These are phyloP conservation scores for Austroboletus eburneus DNA, from an alignment of 768 basidiomycete genomes.

Conservation along the genomic window DNA sequence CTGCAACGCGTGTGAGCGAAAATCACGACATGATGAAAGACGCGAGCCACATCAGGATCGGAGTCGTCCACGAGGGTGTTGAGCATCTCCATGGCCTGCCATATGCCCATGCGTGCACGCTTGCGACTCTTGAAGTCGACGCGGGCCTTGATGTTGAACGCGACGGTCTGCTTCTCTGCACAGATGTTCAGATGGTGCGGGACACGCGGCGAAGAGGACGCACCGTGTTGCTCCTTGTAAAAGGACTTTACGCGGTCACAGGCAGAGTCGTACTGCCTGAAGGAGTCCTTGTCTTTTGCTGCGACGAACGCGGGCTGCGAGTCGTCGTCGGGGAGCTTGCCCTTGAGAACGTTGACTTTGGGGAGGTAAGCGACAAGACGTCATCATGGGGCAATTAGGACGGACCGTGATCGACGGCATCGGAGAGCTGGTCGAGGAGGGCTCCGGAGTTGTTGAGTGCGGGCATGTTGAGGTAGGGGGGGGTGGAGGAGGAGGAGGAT, in stretches of 20 bases:
- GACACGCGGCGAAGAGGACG: background rate
- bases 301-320: constrained; percentile 58
- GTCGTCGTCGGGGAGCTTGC: constrained; percentile 52
- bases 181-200: background rate
- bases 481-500: background rate
- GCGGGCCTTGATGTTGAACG: constrained; percentile 76
- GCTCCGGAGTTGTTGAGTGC: constrained; percentile 25
- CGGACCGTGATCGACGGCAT: constrained; percentile 48
- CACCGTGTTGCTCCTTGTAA: constrained; percentile 77
- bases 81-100: constrained; percentile 85
- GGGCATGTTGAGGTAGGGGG: constrained; percentile 19
- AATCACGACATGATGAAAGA: background rate
- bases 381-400: background rate
- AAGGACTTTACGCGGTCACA: constrained; percentile 76
- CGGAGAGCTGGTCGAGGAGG: constrained; percentile 41
- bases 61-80: constrained; percentile 87
- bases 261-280: constrained; percentile 71
- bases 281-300: constrained; percentile 58
- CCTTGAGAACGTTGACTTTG: constrained; percentile 67
- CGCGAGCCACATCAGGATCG: constrained; percentile 68
- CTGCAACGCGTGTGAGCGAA: constrained; percentile 34
- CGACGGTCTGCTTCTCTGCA: constrained; percentile 82
- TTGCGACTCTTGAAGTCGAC: constrained; percentile 64
- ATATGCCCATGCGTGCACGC: constrained; percentile 76
- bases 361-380: background rate